Base-by-base conservation (phyloP, 2,329 filamentous ascomycete genomes). In the Colletotrichum camelliae region DNA sequence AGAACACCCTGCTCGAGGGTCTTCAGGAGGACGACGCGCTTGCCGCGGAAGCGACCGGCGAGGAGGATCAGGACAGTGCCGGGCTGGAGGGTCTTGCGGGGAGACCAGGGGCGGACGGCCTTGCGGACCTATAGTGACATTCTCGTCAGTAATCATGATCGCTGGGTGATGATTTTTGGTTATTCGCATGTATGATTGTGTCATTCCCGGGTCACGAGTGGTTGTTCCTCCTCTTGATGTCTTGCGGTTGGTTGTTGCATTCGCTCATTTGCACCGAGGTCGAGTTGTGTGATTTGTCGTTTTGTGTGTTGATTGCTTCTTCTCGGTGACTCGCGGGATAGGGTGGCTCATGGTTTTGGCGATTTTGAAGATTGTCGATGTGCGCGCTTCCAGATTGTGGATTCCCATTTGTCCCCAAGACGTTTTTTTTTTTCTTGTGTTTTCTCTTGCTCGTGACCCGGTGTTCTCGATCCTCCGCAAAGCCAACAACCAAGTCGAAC, bases 1-100 rank as follows among this genome's bases (percentile, higher is more conserved):
- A 99, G 96, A 81, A 98, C 95, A 90, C 97, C 97, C 91, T 98
- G 95, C 86, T 95, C 92, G 86, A 99, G 96, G 89, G 94, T 93
- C 94, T 98, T 98, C 88, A 99, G 94, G 90, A 98, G 96, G 85
- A 99, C 92, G 85, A 99, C 97, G 87, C 97, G 97, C 96, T 99
- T 99, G 92, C 97, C 97, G 85, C 97, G 96, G 95, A 98, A 99
- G 86, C 97, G 97, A 85, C 97, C 97, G 88, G 97, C 97, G 87
- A 99, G 96, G 87, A 99, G 95, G 90, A 99, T 99, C 87, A 99
- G 95, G 87, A 99, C 92, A 87, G 96, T 95, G 86, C 97, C 97
- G 86, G 97, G 96, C 89, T 95, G 92, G 86, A 99, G 96, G 82
- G 95, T 94, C 86, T 94, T 89, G 87, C 97, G 95, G 84, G 95